phyloP scores from a whole-genome alignment of 805 yeast genomes.

The Monosporozyma siamensis region DNA sequence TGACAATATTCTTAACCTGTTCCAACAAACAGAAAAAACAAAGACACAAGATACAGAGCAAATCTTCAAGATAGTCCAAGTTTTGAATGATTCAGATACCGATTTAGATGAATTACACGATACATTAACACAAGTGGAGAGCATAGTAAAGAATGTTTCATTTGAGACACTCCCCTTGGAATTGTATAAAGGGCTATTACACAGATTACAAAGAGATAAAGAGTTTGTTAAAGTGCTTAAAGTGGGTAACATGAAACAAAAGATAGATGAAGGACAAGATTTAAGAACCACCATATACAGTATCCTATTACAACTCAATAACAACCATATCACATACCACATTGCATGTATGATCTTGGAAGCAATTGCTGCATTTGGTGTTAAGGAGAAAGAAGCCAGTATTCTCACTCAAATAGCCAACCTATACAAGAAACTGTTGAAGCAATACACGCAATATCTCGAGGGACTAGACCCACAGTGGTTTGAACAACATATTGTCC shows the following conservation, averaged over 20 bases:
- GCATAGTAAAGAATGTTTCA: not conserved
- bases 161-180: not conserved
- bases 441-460: not conserved
- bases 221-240: conserved; percentile 20
- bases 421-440: not conserved
- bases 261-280: conserved; percentile 21
- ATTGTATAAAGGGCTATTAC: not conserved
- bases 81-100: no score
- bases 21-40: no score
- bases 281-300: conserved; percentile 13
- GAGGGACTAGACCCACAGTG: not conserved
- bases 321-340: conserved; percentile 3
- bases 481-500: not conserved
- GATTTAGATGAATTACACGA: not conserved
- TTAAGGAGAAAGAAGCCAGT: conserved; percentile 10
- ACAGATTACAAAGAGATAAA: conserved; percentile 16
- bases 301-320: conserved; percentile 7
- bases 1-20: no score
- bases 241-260: conserved; percentile 28
- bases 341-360: conserved; percentile 6
- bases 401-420: conserved; percentile 4
- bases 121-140: not conserved
- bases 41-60: no score
- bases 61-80: no score
- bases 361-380: conserved; percentile 8